A percentile compares a stretch with the other conserved stretches of the same genome.
Conservation (phyloP, 2,329 filamentous ascomycete species). For the Aspergillus neotritici region DNA sequence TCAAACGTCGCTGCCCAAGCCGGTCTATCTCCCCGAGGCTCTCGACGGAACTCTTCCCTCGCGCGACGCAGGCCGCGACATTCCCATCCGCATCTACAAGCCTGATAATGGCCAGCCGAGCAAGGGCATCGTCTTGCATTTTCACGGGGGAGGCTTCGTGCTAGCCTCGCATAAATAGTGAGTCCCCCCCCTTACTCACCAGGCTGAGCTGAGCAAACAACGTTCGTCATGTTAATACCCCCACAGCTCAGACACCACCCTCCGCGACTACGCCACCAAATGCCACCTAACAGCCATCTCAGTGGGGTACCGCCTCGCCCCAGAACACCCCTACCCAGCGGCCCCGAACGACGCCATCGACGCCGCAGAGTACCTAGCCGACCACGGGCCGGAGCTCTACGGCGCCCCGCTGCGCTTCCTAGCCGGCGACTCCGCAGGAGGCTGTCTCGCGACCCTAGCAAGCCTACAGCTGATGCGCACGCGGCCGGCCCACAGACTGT, state of each 20-base stretch:
- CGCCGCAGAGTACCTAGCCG: conserved; percentile 4
- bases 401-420: conserved; percentile 4
- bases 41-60: conserved; percentile 48
- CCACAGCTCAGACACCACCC: conserved; percentile 40
- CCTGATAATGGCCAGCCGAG: conserved; percentile 40
- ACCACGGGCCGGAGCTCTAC: background rate
- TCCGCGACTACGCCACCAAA: conserved; percentile 48
- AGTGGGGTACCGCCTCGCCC: conserved; percentile 56
- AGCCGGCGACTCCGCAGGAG: conserved; percentile 5
- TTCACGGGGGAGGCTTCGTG: conserved; percentile 50
- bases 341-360: conserved; percentile 5
- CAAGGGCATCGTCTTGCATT: conserved; percentile 49
- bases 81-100: conserved; percentile 50
- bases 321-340: conserved; percentile 55
- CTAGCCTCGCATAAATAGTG: conserved; percentile 21
- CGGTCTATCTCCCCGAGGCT: conserved; percentile 43
- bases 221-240: too few relatives aligned
- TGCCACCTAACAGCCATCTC: conserved; percentile 48
- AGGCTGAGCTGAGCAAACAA: too few relatives aligned
- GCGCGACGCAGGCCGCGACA: conserved; percentile 45
- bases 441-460: background rate
- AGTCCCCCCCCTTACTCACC: background rate
- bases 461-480: conserved; percentile 1
- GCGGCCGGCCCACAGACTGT: background rate
- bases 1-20: conserved; percentile 48